A percentile compares a stretch with the other conserved stretches of the same genome.
Conservation (phyloP, 768 basidiomycete genomes). For the Collybia sp. region DNA sequence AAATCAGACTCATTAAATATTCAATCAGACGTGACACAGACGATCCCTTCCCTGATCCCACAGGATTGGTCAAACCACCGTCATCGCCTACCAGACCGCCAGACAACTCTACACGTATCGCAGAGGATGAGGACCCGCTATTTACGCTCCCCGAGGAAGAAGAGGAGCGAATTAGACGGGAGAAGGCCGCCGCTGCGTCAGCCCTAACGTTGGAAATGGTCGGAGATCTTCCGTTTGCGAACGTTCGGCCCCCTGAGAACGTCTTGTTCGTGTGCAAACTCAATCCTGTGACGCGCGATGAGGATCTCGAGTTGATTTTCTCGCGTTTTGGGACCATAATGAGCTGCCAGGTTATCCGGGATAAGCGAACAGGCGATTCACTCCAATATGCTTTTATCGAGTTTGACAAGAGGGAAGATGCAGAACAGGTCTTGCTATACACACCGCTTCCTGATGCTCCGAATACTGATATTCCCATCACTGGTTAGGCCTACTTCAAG, state of each 20-base stretch:
- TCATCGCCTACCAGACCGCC: conserved; percentile 76
- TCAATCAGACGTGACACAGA: conserved; percentile 42
- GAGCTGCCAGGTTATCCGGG: conserved; percentile 96
- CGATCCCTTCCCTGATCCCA: conserved; percentile 92
- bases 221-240: conserved; percentile 96
- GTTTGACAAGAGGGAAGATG: conserved; percentile 90
- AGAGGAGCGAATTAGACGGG: conserved; percentile 73
- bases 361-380: conserved; percentile 94
- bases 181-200: conserved; percentile 86
- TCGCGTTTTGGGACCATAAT: conserved; percentile 93
- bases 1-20: neutral
- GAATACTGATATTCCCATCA: conserved; percentile 1
- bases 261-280: conserved; percentile 98
- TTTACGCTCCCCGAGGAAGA: conserved; percentile 82
- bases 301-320: conserved; percentile 96
- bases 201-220: conserved; percentile 99
- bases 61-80: conserved; percentile 66
- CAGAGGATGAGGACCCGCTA: conserved; percentile 91
- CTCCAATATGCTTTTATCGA: conserved; percentile 99
- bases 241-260: conserved; percentile 96
- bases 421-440: conserved; percentile 67
- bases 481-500: conserved; percentile 87
- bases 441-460: neutral
- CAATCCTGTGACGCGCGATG: conserved; percentile 91
- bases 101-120: conserved; percentile 85